Evolutionary conservation across 331 rosid species (phyloP).

Genomic region (Arachis monticola): DNA sequence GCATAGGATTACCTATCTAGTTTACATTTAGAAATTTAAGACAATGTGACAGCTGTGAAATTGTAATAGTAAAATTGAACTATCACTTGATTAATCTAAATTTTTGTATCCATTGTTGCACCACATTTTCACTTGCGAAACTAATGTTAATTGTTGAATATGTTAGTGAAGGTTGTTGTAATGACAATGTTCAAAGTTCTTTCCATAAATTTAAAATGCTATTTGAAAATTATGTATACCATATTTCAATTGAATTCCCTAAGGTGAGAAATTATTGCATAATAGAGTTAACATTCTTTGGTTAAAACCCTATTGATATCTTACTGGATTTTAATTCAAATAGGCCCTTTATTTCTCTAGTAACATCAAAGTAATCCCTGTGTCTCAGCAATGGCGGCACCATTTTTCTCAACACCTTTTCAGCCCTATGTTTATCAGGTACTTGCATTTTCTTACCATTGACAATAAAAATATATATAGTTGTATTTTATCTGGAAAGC

Average conservation of each 20-base stretch:
- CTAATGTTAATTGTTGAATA: neutral
- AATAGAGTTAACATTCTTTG: neutral
- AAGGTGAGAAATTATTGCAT: neutral
- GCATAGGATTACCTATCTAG: neutral
- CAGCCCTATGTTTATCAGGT: slow-evolving; percentile 99
- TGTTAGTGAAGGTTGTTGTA: neutral
- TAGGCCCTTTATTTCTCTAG: slow-evolving; percentile 38
- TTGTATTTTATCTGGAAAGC: slow-evolving; percentile 16
- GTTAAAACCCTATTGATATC: slow-evolving; percentile 9
- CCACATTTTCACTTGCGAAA: neutral
- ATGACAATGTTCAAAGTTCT: neutral
- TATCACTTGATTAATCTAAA: slow-evolving; percentile 7
- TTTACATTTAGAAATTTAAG: neutral
- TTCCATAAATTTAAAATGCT: slow-evolving; percentile 10
- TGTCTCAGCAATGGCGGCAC: slow-evolving; percentile 86
- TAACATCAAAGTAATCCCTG: slow-evolving; percentile 26
- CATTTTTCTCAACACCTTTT: slow-evolving; percentile 96
- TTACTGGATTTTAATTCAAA: slow-evolving; percentile 26
- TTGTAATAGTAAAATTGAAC: neutral
- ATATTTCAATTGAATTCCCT: slow-evolving; percentile 7
- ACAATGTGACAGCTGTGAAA: neutral
- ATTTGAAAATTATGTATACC: neutral
- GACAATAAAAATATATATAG: neutral
- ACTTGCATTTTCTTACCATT: slow-evolving; percentile 24
- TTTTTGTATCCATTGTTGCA: slow-evolving; percentile 9